Evolutionary conservation across 116 monocot genomes (phyloP), one percentile per base, ranked within the genome.

Genomic region (Posidonia oceanica): DNA sequence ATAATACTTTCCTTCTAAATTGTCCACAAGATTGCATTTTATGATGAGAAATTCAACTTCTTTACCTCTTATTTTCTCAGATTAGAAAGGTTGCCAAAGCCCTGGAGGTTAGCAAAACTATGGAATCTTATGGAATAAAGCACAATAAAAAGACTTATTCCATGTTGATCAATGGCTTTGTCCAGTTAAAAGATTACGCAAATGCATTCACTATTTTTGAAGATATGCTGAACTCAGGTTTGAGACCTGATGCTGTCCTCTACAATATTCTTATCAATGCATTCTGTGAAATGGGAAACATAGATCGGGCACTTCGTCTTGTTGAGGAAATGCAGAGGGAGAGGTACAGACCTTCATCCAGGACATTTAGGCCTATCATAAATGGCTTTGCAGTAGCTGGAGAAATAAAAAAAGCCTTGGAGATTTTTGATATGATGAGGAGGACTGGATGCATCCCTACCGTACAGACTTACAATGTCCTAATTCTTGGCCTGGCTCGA

Each of bases 81-180:
- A 78, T 91, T 66, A 92, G 92, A 58, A 97, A 85, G 75, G 74
- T 96, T 48, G 69, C 80, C 21, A 96, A 86, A 78, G 96, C 91
- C 12, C 57, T 96, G 53, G 87, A 88, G 69, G 69, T 91, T 70
- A 78, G 89, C 75, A 76, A 77, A 73, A 68, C 12, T 66, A 97
- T 97, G 96, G 79, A 80, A 76, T 86, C 83, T 39, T 65, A 52
- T 69, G 87, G 87, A 51, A 97, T 97, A 66, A 76, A 89, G 39
- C 96, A 97, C 60, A 97, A 97, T 69, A 80, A 54, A 36, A 91
- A 91, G 75, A 97, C 96, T 59, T 97, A 89, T 69, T 91, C 96
- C 51, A 96, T 97, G 96, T 71, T 97, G 73, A 97, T 91, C 60
- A 91, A 85, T 81, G 96, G 96, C 11, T 97, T 89, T 73, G 82